Evolutionary conservation across 2,329 filamentous ascomycete genomes (phyloP).

Genomic region (Chrysoporthe cubensis): DNA sequence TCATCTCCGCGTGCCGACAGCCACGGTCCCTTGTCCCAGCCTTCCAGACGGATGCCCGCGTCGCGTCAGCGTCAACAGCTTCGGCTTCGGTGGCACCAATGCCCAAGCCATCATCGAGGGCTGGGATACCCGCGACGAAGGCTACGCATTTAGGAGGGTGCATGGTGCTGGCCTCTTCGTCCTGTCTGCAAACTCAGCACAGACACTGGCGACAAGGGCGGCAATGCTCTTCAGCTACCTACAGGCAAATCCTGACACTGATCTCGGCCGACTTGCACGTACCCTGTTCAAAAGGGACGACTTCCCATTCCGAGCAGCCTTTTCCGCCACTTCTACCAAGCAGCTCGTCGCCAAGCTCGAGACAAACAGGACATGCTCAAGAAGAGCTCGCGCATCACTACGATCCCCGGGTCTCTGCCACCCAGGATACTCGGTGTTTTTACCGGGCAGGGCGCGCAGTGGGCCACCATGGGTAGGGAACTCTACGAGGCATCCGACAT

Average conservation of each 20-base stretch:
- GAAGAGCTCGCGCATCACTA: too few relatives aligned
- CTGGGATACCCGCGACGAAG: neutral
- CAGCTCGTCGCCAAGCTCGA: neutral
- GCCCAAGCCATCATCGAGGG: constrained; percentile 7
- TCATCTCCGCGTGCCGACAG: constrained; percentile 30
- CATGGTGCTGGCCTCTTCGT: neutral
- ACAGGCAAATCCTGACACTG: neutral
- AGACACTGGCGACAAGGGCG: too few relatives aligned
- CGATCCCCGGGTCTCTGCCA: neutral
- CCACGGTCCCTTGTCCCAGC: constrained; percentile 33
- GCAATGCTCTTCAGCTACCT: too few relatives aligned
- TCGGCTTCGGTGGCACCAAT: constrained; percentile 15
- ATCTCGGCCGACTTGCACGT: neutral
- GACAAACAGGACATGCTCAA: neutral
- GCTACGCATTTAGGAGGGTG: neutral
- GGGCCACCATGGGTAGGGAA: constrained; percentile 38
- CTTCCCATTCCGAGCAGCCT: neutral
- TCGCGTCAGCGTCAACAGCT: constrained; percentile 10
- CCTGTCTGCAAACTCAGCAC: neutral
- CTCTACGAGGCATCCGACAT: neutral
- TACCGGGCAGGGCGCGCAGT: constrained; percentile 42
- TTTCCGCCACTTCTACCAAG: neutral
- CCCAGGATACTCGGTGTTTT: constrained; percentile 32
- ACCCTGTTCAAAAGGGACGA: too few relatives aligned
- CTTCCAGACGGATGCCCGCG: constrained; percentile 21